Evolutionary conservation across 2,329 filamentous ascomycete species (phyloP).

Genomic region (Trichoderma sp.): DNA sequence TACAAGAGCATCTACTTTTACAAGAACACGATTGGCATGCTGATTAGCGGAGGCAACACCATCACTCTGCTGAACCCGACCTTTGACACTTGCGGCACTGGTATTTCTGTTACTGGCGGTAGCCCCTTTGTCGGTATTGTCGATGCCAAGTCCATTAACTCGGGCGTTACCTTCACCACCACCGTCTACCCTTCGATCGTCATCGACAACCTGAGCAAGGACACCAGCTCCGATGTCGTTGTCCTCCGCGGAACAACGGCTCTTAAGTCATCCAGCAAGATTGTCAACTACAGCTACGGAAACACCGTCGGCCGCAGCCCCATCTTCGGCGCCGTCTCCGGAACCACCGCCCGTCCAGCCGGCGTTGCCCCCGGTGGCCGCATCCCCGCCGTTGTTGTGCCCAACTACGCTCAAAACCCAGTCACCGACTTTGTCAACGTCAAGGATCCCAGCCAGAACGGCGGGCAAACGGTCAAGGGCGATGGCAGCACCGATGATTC

Average conservation of each 20-base stretch:
- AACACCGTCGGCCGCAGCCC: constrained; percentile 42
- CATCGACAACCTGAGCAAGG: constrained; percentile 43
- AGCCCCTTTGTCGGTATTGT: constrained; percentile 41
- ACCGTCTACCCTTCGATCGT: constrained; percentile 39
- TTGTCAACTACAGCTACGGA: constrained; percentile 42
- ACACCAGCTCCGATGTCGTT: constrained; percentile 37
- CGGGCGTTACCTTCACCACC: constrained; percentile 40
- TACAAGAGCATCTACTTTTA: constrained; percentile 45
- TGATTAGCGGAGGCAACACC: constrained; percentile 34
- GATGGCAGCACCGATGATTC: constrained; percentile 40
- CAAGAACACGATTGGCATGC: constrained; percentile 38
- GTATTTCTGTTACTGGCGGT: constrained; percentile 35
- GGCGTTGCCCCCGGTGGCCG: constrained; percentile 37
- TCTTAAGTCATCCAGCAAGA: constrained; percentile 31
- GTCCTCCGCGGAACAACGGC: constrained; percentile 32
- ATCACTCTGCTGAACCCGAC: constrained; percentile 41
- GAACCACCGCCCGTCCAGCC: constrained; percentile 32
- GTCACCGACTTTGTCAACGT: constrained; percentile 33
- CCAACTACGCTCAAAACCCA: constrained; percentile 37
- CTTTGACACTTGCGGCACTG: constrained; percentile 39
- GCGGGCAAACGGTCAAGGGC: constrained; percentile 34
- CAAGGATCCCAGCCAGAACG: constrained; percentile 37
- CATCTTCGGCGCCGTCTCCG: constrained; percentile 36
- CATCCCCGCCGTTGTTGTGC: constrained; percentile 38
- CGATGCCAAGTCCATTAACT: constrained; percentile 41